Base-by-base conservation (phyloP, 345 rosid genomes). In the Eucalyptus sideroxylon region DNA sequence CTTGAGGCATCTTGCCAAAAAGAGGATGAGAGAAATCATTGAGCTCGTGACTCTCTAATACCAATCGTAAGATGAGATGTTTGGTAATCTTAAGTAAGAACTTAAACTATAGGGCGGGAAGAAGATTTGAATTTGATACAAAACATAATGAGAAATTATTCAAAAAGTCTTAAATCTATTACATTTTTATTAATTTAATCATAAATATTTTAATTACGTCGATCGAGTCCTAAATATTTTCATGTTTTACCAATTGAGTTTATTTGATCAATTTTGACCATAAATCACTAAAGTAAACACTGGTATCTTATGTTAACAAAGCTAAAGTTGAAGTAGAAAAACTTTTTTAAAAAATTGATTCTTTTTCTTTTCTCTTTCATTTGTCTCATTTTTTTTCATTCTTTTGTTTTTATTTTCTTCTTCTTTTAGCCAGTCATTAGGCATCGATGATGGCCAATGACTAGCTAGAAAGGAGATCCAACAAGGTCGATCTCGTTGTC, bases 301-400 rank as follows among this genome's bases (percentile, higher is more conserved):
- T 21, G 0, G 3, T 12, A 0, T 56, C 10, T 21, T 19, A 19
- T 19, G 2, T 19, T 19, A 5, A 3, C 30, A 56, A 23, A 56
- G 13, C 3, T 56, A 1, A 4, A 2, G 0, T 56, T 24, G 5
- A 56, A 0, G 6, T 56, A 6, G 1, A 56, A 9, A 56, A 56
- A 4, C 9, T 21, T 55, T 50, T 50, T 50, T 5, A 1, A 7
- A 16, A 7, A 7, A 1, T 3, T 19, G 24, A 53, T 53, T 53
- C 4, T 24, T 56, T 56, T 9, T 24, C 6, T 56, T 56, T 56
- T 24, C 30, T 23, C 30, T 56, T 24, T 56, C 3, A 1, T 56
- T 56, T 56, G 9, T 56, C 11, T 24, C 3, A 3, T 53, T 8
- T 19, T 53, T 16, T 51, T 51, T 51, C 19, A 6, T 53, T 53